Percentiles rank a stretch among this genome's conserved stretches.
Evolutionary conservation across 1,284 basidiomycete genomes (phyloP).

Genomic region (Trichosporon sp.): DNA sequence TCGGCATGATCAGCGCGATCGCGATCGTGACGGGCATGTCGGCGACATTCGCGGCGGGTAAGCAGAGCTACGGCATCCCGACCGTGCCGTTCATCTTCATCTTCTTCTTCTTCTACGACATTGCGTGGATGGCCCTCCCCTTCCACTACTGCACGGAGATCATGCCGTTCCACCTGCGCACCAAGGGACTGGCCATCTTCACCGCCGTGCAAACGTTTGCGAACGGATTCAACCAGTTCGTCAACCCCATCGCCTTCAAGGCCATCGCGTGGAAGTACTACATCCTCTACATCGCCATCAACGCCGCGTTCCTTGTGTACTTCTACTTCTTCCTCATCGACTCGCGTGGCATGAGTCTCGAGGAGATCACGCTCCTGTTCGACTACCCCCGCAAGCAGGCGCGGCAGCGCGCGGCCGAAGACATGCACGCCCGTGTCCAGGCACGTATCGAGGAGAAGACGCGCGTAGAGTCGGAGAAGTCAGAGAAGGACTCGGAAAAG

Average conservation of each 20-base stretch:
- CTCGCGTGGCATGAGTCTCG: slow-evolving; percentile 26
- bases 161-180: slow-evolving; percentile 29
- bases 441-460: background rate
- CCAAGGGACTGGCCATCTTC: slow-evolving; percentile 33
- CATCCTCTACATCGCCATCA: slow-evolving; percentile 28
- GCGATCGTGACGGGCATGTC: slow-evolving; percentile 29
- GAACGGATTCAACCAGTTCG: slow-evolving; percentile 30
- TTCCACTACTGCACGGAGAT: slow-evolving; percentile 30
- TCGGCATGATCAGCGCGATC: slow-evolving; percentile 30
- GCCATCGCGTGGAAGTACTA: slow-evolving; percentile 27
- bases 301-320: slow-evolving; percentile 21
- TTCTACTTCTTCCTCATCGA: slow-evolving; percentile 30
- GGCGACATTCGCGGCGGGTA: slow-evolving; percentile 29
- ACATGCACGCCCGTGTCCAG: slow-evolving; percentile 24
- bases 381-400: slow-evolving; percentile 32
- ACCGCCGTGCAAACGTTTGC: slow-evolving; percentile 23
- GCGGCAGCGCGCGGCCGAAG: slow-evolving; percentile 25
- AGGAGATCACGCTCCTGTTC: slow-evolving; percentile 28
- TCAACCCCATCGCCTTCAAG: slow-evolving; percentile 31
- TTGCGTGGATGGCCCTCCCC: slow-evolving; percentile 27
- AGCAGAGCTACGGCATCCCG: slow-evolving; percentile 25
- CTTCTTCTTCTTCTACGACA: slow-evolving; percentile 26
- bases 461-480: background rate
- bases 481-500: slow-evolving; percentile 2
- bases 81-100: slow-evolving; percentile 35